These are phyloP conservation scores for Leishmania major DNA, from an alignment of 208 protist genomes.

Conservation along the genomic window DNA sequence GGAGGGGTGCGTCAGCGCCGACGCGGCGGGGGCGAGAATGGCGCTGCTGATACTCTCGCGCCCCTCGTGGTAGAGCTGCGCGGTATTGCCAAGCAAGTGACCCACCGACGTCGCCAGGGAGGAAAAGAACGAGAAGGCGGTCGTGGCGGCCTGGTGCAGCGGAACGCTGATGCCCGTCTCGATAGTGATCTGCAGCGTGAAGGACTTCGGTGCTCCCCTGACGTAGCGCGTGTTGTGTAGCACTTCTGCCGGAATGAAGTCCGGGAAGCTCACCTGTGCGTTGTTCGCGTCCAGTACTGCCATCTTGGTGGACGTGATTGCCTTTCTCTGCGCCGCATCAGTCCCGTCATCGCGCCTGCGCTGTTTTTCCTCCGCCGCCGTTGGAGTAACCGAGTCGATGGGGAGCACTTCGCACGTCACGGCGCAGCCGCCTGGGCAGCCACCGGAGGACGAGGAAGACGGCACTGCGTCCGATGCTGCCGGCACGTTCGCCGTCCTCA, in stretches of 20 bases:
- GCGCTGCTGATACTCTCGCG: slow-evolving; percentile 38
- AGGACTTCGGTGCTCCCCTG: slow-evolving; percentile 24
- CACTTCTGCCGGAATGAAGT: slow-evolving; percentile 52
- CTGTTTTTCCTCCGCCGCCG: background rate
- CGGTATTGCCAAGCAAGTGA: slow-evolving; percentile 48
- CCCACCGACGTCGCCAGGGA: slow-evolving; percentile 55
- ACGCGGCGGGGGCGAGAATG: background rate
- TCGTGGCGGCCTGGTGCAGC: slow-evolving; percentile 54
- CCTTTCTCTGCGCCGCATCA: slow-evolving; percentile 2
- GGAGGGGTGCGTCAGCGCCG: background rate
- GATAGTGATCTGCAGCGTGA: slow-evolving; percentile 62
- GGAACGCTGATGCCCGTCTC: slow-evolving; percentile 63
- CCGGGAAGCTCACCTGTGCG: slow-evolving; percentile 52
- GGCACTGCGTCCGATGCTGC: background rate
- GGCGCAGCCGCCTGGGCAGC: slow-evolving; percentile 54
- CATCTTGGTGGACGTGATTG: slow-evolving; percentile 31
- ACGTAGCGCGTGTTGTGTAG: slow-evolving; percentile 37
- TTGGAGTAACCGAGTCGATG: background rate
- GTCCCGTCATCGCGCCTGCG: background rate
- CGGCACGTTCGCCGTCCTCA: background rate
- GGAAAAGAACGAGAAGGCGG: slow-evolving; percentile 66
- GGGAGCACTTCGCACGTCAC: slow-evolving; percentile 56
- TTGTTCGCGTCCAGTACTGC: slow-evolving; percentile 29
- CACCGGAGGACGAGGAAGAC: slow-evolving; percentile 2
- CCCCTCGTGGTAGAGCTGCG: slow-evolving; percentile 48